Percentiles rank a stretch among this genome's conserved stretches.
These are phyloP conservation scores for Echinochloa phyllopogon DNA, from an alignment of 176 grass and related monocot genomes.

Conservation along the genomic window DNA sequence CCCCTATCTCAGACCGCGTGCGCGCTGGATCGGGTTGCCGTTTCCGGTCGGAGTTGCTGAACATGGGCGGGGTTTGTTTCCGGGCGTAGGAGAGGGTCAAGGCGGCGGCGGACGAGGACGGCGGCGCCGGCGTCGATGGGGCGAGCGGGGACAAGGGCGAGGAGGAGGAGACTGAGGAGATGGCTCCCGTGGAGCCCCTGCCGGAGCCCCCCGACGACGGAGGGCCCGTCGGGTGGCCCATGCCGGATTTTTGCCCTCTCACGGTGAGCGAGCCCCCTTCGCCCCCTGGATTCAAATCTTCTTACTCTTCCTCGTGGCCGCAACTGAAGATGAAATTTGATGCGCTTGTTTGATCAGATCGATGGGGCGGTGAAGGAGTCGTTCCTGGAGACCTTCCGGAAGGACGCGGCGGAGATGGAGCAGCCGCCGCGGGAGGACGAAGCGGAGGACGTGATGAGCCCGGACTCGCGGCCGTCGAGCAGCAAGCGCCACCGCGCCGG, in stretches of 20 bases:
- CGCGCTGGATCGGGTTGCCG: not conserved
- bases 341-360: conserved; percentile 27
- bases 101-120: not conserved
- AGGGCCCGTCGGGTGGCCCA: conserved; percentile 55
- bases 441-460: conserved; percentile 37
- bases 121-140: not conserved
- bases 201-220: conserved; percentile 59
- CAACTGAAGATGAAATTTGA: not conserved
- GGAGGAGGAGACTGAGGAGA: not conserved
- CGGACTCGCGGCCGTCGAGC: conserved; percentile 49
- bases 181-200: conserved; percentile 56
- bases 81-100: conserved; percentile 51
- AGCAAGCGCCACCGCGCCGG: conserved; percentile 58
- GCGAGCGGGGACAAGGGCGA: not conserved
- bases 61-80: not conserved
- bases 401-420: conserved; percentile 30
- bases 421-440: not conserved
- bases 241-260: conserved; percentile 68
- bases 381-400: conserved; percentile 48
- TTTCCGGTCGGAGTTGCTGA: not conserved
- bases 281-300: not conserved
- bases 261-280: conserved; percentile 38
- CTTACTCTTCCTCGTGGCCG: not conserved
- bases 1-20: not conserved
- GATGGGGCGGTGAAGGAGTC: conserved; percentile 53